Percentiles rank a stretch among this genome's conserved stretches.
These are phyloP conservation scores for Antarctomyces pellizariae DNA, from an alignment of 495 filamentous ascomycete genomes.

Conservation along the genomic window DNA sequence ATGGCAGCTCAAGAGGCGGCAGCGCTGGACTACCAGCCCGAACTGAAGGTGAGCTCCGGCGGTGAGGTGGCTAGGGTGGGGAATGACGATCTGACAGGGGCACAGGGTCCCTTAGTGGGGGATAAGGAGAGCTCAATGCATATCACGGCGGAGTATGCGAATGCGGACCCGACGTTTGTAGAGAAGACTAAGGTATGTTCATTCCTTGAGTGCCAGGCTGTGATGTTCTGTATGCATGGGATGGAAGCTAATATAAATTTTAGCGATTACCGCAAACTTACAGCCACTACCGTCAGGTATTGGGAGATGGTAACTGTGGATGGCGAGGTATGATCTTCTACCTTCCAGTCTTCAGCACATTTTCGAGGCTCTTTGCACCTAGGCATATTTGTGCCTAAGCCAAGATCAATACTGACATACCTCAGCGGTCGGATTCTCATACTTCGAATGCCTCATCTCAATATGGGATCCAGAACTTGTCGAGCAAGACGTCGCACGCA, in stretches of 20 bases:
- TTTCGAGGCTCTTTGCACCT: not conserved
- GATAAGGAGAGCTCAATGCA: slow-evolving; percentile 49
- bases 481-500: slow-evolving; percentile 41
- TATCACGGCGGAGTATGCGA: slow-evolving; percentile 73
- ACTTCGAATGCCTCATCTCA: slow-evolving; percentile 65
- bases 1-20: slow-evolving; percentile 29
- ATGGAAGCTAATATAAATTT: slow-evolving; percentile 7
- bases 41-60: slow-evolving; percentile 29
- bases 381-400: not conserved
- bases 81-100: slow-evolving; percentile 10
- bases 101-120: slow-evolving; percentile 65
- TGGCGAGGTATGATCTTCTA: slow-evolving; percentile 61
- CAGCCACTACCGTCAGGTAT: slow-evolving; percentile 66
- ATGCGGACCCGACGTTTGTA: slow-evolving; percentile 65
- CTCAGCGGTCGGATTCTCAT: slow-evolving; percentile 72
- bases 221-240: not conserved
- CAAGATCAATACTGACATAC: slow-evolving; percentile 4
- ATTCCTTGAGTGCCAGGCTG: not conserved
- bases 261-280: slow-evolving; percentile 68
- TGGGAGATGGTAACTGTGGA: slow-evolving; percentile 88
- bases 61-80: slow-evolving; percentile 1
- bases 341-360: slow-evolving; percentile 1
- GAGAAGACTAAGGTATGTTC: slow-evolving; percentile 62
- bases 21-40: slow-evolving; percentile 39
- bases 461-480: slow-evolving; percentile 37